A percentile compares a stretch with the other conserved stretches of the same genome.
Conservation (phyloP, 2,329 filamentous ascomycete genomes). For the Penicillium palitans region DNA sequence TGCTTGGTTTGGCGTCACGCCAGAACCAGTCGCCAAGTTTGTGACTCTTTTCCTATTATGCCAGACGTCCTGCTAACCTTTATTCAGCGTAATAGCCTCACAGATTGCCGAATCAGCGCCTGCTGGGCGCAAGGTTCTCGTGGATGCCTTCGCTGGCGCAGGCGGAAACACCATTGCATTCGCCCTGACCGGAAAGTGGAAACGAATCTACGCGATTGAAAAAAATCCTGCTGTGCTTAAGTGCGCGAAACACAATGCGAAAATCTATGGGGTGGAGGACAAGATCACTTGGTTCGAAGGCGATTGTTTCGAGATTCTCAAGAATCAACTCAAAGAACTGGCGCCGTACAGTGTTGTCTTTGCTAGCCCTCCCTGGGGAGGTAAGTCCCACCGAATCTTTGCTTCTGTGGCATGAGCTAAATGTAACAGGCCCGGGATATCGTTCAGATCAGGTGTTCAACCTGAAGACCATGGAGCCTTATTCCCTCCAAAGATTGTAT, state of each 20-base stretch:
- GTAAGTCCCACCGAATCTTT: slow-evolving; percentile 42
- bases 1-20: slow-evolving; percentile 96
- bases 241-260: slow-evolving; percentile 90
- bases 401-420: neutral
- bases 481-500: slow-evolving; percentile 66
- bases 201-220: slow-evolving; percentile 84
- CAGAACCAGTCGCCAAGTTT: slow-evolving; percentile 84
- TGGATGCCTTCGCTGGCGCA: slow-evolving; percentile 88
- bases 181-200: slow-evolving; percentile 75
- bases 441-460: slow-evolving; percentile 72
- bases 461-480: slow-evolving; percentile 82
- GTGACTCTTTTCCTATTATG: slow-evolving; percentile 26
- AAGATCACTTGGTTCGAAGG: slow-evolving; percentile 83
- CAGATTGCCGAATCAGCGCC: slow-evolving; percentile 64
- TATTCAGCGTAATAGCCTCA: slow-evolving; percentile 67
- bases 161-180: slow-evolving; percentile 97
- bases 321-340: slow-evolving; percentile 50
- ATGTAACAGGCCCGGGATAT: slow-evolving; percentile 59
- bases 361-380: slow-evolving; percentile 73
- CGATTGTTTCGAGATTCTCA: slow-evolving; percentile 77
- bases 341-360: slow-evolving; percentile 62
- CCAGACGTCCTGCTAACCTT: neutral
- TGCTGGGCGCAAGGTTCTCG: slow-evolving; percentile 62
- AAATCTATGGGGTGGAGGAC: slow-evolving; percentile 74
- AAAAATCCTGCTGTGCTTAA: slow-evolving; percentile 75